Evolutionary conservation across 169 alveolate genomes (phyloP).

Genomic region (Plasmodium vivax): DNA sequence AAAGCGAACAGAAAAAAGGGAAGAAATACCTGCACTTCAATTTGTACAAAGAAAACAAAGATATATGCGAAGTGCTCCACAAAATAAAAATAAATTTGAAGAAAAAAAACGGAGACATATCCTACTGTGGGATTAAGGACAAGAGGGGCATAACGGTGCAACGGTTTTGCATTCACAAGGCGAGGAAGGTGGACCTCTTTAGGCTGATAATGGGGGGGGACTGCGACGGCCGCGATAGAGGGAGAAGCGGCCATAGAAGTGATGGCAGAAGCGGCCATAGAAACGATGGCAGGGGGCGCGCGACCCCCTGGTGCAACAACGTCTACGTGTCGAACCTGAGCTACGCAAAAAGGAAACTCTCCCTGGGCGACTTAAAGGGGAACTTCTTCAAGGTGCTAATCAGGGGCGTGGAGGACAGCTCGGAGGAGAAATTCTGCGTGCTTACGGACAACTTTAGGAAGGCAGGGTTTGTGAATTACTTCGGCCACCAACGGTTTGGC

Average conservation of each 20-base stretch:
- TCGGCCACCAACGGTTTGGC: conserved; percentile 96
- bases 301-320: conserved; percentile 81
- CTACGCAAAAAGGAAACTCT: conserved; percentile 85
- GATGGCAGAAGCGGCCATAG: background rate
- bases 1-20: conserved; percentile 21
- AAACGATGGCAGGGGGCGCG: background rate
- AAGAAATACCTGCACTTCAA: conserved; percentile 82
- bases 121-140: conserved; percentile 94
- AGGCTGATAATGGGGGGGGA: conserved; percentile 79
- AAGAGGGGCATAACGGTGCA: conserved; percentile 95
- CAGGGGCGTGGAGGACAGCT: conserved; percentile 81
- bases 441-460: conserved; percentile 84
- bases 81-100: conserved; percentile 88
- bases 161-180: conserved; percentile 79
- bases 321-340: conserved; percentile 88
- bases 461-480: conserved; percentile 94
- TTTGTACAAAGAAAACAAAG: conserved; percentile 91
- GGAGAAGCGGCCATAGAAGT: background rate
- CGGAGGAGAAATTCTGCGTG: conserved; percentile 57
- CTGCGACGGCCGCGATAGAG: background rate
- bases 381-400: conserved; percentile 92
- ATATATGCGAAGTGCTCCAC: conserved; percentile 91
- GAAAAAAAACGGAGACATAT: conserved; percentile 86
- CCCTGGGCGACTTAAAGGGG: conserved; percentile 92
- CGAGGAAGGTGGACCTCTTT: conserved; percentile 79